Evolutionary conservation across 1,139 yeast genomes (phyloP).

Genomic region (Diutina neorugosa): DNA sequence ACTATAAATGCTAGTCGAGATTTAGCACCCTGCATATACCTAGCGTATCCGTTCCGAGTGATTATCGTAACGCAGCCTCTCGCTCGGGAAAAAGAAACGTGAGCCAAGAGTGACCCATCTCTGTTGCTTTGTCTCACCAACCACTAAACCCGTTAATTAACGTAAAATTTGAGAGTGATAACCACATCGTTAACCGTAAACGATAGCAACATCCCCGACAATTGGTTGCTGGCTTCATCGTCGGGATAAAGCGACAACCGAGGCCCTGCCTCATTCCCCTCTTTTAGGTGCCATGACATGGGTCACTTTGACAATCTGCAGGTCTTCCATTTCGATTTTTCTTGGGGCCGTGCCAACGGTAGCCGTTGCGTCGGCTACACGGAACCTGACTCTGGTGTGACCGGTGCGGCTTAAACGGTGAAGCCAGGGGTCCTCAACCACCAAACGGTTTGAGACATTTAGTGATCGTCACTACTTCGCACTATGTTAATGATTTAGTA

Average conservation of each 20-base stretch:
- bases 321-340: not conserved
- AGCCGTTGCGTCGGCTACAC: not conserved
- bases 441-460: no score
- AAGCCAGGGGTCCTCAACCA: no score
- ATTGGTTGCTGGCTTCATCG: no score
- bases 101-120: not conserved
- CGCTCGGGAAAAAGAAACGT: not conserved
- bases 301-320: not conserved
- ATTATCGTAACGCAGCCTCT: not conserved
- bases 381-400: not conserved
- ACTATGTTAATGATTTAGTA: no score
- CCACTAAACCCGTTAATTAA: not conserved
- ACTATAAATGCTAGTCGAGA: no score
- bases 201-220: no score
- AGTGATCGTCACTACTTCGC: no score
- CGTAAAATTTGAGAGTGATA: not conserved
- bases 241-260: not conserved
- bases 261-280: not conserved
- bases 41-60: not conserved
- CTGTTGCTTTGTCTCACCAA: not conserved
- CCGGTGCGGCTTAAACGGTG: not conserved
- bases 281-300: not conserved
- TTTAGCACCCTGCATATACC: not conserved
- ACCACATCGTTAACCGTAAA: not conserved
- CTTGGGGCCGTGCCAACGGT: not conserved